These are phyloP conservation scores for Peronospora tabacina DNA, from an alignment of 352 stramenopile species.

Conservation along the genomic window DNA sequence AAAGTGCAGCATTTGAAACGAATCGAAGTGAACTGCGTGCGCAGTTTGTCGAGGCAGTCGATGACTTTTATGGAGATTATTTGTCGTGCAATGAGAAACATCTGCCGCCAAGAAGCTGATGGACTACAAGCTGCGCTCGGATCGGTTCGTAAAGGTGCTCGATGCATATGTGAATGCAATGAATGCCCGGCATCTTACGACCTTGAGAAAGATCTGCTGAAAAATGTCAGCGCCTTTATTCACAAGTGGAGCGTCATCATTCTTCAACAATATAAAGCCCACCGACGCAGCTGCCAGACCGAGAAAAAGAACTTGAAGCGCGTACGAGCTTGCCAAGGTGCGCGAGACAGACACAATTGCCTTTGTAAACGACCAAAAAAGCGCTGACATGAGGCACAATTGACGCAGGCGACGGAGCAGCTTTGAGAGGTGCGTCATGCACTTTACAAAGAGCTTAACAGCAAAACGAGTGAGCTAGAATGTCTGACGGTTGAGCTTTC, in stretches of 20 bases:
- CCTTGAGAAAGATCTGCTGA: slow-evolving; percentile 34
- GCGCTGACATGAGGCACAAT: slow-evolving; percentile 33
- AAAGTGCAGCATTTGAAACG: slow-evolving; percentile 13
- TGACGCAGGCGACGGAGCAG: slow-evolving; percentile 42
- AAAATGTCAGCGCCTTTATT: slow-evolving; percentile 37
- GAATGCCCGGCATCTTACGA: slow-evolving; percentile 35
- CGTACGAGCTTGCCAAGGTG: slow-evolving; percentile 17
- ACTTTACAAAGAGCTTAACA: slow-evolving; percentile 39
- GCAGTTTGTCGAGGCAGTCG: slow-evolving; percentile 51
- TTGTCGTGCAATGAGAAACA: slow-evolving; percentile 30
- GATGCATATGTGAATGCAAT: slow-evolving; percentile 39
- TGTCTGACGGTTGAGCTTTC: slow-evolving; percentile 34
- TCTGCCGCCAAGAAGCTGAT: slow-evolving; percentile 38
- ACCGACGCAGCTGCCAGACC: slow-evolving; percentile 29
- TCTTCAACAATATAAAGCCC: slow-evolving; percentile 41
- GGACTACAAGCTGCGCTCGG: slow-evolving; percentile 26
- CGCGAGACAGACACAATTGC: slow-evolving; percentile 25
- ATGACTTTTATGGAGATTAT: slow-evolving; percentile 39
- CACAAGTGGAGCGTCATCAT: slow-evolving; percentile 39
- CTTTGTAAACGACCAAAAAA: slow-evolving; percentile 47
- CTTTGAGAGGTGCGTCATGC: slow-evolving; percentile 40
- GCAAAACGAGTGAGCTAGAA: slow-evolving; percentile 41
- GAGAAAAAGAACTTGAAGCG: slow-evolving; percentile 29
- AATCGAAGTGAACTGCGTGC: slow-evolving; percentile 28
- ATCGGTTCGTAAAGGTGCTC: slow-evolving; percentile 37